Evolutionary conservation across 2,329 filamentous ascomycete species (phyloP), one percentile per base, ranked within the genome.

Genomic region (Neophaeococcomyces mojaviensis): DNA sequence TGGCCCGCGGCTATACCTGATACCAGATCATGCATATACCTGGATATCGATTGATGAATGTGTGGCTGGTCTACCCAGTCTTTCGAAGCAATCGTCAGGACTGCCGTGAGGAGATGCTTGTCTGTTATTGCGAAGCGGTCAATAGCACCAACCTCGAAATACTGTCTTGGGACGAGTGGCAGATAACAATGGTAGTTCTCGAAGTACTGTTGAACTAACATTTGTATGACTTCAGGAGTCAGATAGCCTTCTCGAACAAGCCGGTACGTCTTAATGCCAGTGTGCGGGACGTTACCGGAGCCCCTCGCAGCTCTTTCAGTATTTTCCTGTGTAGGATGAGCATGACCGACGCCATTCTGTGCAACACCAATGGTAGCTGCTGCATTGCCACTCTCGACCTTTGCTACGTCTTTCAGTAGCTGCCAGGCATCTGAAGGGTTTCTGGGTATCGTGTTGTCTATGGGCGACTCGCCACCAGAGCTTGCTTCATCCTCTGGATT

Each of bases 31-130:
- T 84, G 81, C 80, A 86, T 86, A 53, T 86, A 77, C 46, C 78
- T 75, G 16, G 81, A 79, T 58, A 82, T 85, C 33, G 77, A 73
- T 51, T 79, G 77, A 54, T 84, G 82, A 0, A 82, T 73, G 37
- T 76, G 69, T 2, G 77, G 74, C 55, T 82, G 77, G 4, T 81
- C 73, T 1, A 76, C 71, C n/a, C 84, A 66, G 55, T 87, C 82
- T 61, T 85, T 83, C 6, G 82, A 84, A 3, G 81, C 78, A 39
- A 87, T 81, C 1, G 82, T 81, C 3, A 87, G 67, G 2, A 86
- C 78, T 0, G 82, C 82, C 0, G 82, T 86, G 13, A 86, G 69
- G 0, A 87, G 68, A 57, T 86, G 78, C 24, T 76, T 79, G 57
- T 86, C 82, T 22, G 76, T 74, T 2, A 71, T 68, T 4, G 79